Evolutionary conservation across 148 eudicot genomes (phyloP), one percentile per base, ranked within the genome.

Genomic region (Selenicereus undatus): DNA sequence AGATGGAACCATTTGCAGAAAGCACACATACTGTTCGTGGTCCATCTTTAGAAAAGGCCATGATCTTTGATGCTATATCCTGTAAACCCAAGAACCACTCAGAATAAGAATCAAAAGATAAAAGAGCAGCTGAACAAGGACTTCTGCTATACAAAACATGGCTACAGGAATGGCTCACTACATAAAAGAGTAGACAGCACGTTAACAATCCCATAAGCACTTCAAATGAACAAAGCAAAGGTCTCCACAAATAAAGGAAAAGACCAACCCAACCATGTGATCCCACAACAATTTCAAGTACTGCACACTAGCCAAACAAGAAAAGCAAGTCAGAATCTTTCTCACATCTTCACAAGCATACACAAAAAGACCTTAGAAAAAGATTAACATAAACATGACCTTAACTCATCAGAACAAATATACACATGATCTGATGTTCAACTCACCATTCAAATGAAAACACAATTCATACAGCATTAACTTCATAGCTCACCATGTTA

Each of bases 1-100:
- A 81, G 80, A 93, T 81, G 50, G 93, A 85, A 68, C 97, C 97
- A 91, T 89, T 90, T 76, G 97, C 97, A 74, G 93, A 90, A 66
- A 93, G 89, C 52, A 93, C 84, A 69, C 93, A 93, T 78, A 91
- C 84, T 11, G 95, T 90, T 2, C 93, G 88, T 24, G 93, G 91
- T 81, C 95, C 97, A 84, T 91, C 91, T 83, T 88, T 91, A 36
- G 92, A 91, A 68, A 91, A 93, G 24, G 89, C 90, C 89, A 86
- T 74, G 39, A 93, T 86, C 86, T 91, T 91, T 76, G 91, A 81
- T 79, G 92, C 89, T 75, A 93, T 86, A 68, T 93, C 97, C 97
- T 93, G 86, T 36, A 77, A 80, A 83, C 36, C 29, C 74, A 77
- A 83, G 36, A 66, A 24, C 69, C 50, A n/a, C 69, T 42, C 70